Conservation (phyloP, 768 basidiomycete species). For the Pleurotus tuoliensis region DNA sequence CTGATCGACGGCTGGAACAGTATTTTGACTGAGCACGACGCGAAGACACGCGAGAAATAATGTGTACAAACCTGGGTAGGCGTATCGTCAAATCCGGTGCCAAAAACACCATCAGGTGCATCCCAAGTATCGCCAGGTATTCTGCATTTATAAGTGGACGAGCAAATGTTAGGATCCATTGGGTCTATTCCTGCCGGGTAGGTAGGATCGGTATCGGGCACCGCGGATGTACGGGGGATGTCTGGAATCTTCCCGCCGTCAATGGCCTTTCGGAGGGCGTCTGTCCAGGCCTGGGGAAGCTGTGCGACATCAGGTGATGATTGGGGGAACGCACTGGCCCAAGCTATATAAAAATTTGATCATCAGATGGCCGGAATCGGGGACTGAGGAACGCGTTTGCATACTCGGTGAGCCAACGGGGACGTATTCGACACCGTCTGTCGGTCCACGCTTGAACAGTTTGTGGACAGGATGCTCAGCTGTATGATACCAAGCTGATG, state of each 20-base stretch:
- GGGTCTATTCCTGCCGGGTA: slow-evolving; percentile 44
- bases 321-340: slow-evolving; percentile 59
- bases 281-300: slow-evolving; percentile 68
- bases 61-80: slow-evolving; percentile 41
- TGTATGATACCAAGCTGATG: slow-evolving; percentile 57
- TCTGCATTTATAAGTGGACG: slow-evolving; percentile 67
- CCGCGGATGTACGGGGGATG: slow-evolving; percentile 46
- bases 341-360: slow-evolving; percentile 35
- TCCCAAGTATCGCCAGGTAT: slow-evolving; percentile 67
- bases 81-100: slow-evolving; percentile 77
- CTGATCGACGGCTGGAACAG: slow-evolving; percentile 29
- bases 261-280: slow-evolving; percentile 63
- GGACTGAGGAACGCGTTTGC: slow-evolving; percentile 12
- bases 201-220: slow-evolving; percentile 31
- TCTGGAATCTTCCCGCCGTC: slow-evolving; percentile 70
- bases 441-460: slow-evolving; percentile 55
- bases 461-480: slow-evolving; percentile 53
- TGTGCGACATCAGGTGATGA: slow-evolving; percentile 39
- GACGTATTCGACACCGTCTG: slow-evolving; percentile 48
- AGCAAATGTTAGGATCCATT: slow-evolving; percentile 59
- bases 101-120: slow-evolving; percentile 67
- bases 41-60: slow-evolving; percentile 6
- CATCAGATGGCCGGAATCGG: neutral
- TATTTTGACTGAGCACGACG: neutral
- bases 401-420: slow-evolving; percentile 57